Evolutionary conservation across 805 yeast genomes (phyloP), one percentile per base, ranked within the genome.

Genomic region (Starmerella davenportii): DNA sequence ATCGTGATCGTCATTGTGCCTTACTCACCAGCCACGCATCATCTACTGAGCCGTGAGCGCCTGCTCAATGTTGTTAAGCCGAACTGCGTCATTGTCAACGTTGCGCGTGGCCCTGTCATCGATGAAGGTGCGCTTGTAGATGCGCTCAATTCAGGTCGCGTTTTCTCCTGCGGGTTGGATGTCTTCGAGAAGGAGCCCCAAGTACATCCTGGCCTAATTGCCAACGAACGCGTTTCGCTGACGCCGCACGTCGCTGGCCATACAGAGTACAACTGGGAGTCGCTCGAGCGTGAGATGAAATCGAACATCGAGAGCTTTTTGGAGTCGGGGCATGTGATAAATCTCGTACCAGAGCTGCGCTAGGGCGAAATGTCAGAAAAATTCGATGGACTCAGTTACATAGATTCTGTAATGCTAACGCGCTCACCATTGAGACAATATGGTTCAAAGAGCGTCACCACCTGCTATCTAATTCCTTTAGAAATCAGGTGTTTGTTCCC

Each of bases 231-330:
- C 41, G 72, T 68, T n/a, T 65, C 78, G 11, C 69, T 79, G 27
- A 62, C 79, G 47, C 95, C 95, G 14, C 95, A 84, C 56, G 74
- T 80, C 77, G 95, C 94, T 21, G 80, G 94, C 0, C 74, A 73
- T 54, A 64, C 87, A 4, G 58, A 59, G 38, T 92, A 82, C 58
- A 78, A 93, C 4, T 68, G 74, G 52, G 59, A 62, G 46, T 65
- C 65, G 45, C 76, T 82, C 85, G 95, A 85, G 57, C 74, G 69
- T 43, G 71, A 69, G 56, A 77, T 75, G 23, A 72, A 77, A 21
- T 65, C 66, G 21, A 82, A 81, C 54, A 74, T 78, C 9, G 56
- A 58, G 37, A 55, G 61, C 14, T 72, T 60, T 35, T 53, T 79
- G 27, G 57, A 62, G 14, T 68, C 74, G 0, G 92, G 90, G 7